These are phyloP conservation scores for Colletotrichum gloeosporioides DNA, from an alignment of 2,329 filamentous ascomycete genomes.

Conservation along the genomic window DNA sequence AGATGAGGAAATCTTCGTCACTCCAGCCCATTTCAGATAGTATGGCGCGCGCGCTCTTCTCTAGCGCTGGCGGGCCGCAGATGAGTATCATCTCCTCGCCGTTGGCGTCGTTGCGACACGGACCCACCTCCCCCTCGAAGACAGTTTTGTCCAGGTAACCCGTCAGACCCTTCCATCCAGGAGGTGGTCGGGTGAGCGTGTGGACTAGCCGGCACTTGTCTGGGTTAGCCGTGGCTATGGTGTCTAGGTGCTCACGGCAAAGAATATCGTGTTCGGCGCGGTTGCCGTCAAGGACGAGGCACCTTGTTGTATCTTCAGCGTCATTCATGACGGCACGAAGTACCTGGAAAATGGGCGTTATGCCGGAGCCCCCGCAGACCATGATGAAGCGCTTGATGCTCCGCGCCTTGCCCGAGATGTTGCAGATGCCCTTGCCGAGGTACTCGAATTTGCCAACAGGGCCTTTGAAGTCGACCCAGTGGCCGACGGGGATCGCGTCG, in stretches of 20 bases:
- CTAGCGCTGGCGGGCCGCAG: conserved; percentile 79
- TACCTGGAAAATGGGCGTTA: conserved; percentile 91
- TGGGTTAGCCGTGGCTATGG: conserved; percentile 56
- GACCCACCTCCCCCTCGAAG: conserved; percentile 62
- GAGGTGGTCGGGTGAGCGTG: conserved; percentile 68
- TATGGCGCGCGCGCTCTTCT: conserved; percentile 66
- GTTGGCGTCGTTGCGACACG: conserved; percentile 33
- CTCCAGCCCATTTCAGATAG: conserved; percentile 68
- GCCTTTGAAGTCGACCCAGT: conserved; percentile 84
- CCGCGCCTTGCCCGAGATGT: conserved; percentile 61
- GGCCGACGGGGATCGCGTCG: conserved; percentile 73
- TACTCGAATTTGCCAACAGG: conserved; percentile 89
- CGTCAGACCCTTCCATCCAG: conserved; percentile 70
- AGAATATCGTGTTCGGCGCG: conserved; percentile 81
- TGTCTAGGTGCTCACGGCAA: conserved; percentile 75
- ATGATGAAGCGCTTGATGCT: conserved; percentile 75
- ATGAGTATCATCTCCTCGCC: conserved; percentile 72
- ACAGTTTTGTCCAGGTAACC: conserved; percentile 72
- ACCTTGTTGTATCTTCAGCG: conserved; percentile 66
- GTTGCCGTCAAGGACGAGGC: conserved; percentile 81
- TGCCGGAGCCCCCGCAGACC: conserved; percentile 87
- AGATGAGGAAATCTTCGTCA: conserved; percentile 77
- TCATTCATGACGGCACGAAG: conserved; percentile 76
- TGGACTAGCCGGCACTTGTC: conserved; percentile 70
- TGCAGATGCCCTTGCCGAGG: conserved; percentile 67